phyloP scores from a whole-genome alignment of 352 stramenopile genomes.

The Phytophthora cajani region DNA sequence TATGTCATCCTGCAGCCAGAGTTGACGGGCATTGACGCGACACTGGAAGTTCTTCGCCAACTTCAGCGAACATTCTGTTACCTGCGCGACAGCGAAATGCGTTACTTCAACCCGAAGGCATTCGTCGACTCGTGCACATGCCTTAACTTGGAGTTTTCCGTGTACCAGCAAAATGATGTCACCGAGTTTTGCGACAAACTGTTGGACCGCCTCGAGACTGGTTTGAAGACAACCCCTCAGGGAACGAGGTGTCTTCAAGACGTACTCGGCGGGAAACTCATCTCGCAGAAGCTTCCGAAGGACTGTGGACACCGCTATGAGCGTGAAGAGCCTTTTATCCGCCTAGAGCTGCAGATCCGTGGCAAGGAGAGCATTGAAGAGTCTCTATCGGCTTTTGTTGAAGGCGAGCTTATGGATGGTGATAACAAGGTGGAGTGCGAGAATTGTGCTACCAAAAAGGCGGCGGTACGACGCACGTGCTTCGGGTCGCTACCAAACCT shows the following conservation, averaged over 20 bases:
- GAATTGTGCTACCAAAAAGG: constrained; percentile 97
- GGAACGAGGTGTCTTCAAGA: constrained; percentile 80
- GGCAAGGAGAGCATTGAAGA: constrained; percentile 99
- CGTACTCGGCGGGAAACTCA: constrained; percentile 81
- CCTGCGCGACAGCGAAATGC: constrained; percentile 84
- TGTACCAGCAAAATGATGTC: constrained; percentile 99
- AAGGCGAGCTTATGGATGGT: constrained; percentile 99
- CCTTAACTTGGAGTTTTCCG: constrained; percentile 91
- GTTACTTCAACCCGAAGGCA: constrained; percentile 85
- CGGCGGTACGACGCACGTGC: constrained; percentile 95
- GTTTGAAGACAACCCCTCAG: constrained; percentile 92
- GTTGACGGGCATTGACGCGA: constrained; percentile 79
- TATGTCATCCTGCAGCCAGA: constrained; percentile 90
- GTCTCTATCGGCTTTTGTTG: constrained; percentile 96
- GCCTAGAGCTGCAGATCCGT: constrained; percentile 97
- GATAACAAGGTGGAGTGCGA: constrained; percentile 99
- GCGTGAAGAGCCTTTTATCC: constrained; percentile 97
- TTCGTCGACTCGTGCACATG: constrained; percentile 92
- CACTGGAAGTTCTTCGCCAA: constrained; percentile 89
- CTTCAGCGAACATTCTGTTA: constrained; percentile 92
- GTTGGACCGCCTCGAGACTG: constrained; percentile 97
- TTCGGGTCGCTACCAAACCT: constrained; percentile 96
- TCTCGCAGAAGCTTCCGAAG: constrained; percentile 91
- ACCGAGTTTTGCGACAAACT: constrained; percentile 99
- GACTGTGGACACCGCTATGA: constrained; percentile 94